Percentiles rank a stretch among this genome's conserved stretches.
Conservation (phyloP, 2,329 filamentous ascomycete genomes). For the Tolypocladium tundrense region DNA sequence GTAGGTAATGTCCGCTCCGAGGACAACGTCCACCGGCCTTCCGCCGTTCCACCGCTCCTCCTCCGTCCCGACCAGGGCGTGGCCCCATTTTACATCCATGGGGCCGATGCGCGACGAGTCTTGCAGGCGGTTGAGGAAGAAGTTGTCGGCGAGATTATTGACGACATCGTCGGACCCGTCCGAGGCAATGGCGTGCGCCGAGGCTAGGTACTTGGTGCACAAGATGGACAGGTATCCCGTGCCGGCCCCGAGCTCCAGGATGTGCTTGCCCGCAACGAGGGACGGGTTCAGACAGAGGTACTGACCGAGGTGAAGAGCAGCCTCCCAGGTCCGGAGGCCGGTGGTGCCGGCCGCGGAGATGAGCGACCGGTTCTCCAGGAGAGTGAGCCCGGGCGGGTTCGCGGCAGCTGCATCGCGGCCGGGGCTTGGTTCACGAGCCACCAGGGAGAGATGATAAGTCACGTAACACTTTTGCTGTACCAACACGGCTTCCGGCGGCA, state of each 20-base stretch:
- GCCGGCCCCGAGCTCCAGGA: slow-evolving; percentile 67
- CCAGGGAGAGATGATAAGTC: slow-evolving; percentile 49
- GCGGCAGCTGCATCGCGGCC: not conserved
- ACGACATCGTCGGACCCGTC: slow-evolving; percentile 68
- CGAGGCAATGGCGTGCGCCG: slow-evolving; percentile 53
- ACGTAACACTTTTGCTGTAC: slow-evolving; percentile 67
- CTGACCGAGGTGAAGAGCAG: slow-evolving; percentile 61
- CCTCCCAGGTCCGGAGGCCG: slow-evolving; percentile 73
- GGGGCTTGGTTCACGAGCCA: slow-evolving; percentile 12
- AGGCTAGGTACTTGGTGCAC: slow-evolving; percentile 55
- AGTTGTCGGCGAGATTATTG: slow-evolving; percentile 54
- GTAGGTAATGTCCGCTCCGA: slow-evolving; percentile 74
- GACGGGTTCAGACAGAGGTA: slow-evolving; percentile 45
- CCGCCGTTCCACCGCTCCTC: slow-evolving; percentile 40
- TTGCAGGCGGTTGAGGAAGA: slow-evolving; percentile 58
- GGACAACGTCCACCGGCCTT: slow-evolving; percentile 46
- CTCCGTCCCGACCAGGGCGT: slow-evolving; percentile 46
- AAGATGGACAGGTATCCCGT: slow-evolving; percentile 68
- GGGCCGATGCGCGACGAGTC: slow-evolving; percentile 31
- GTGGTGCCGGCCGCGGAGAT: slow-evolving; percentile 65
- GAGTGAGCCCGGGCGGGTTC: slow-evolving; percentile 34
- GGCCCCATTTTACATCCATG: slow-evolving; percentile 55
- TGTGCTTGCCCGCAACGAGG: slow-evolving; percentile 40
- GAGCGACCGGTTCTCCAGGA: slow-evolving; percentile 59
- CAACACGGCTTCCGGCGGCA: slow-evolving; percentile 53